Evolutionary conservation across 352 stramenopile species (phyloP), one percentile per base, ranked within the genome.

Genomic region (Globisporangium alternatum): DNA sequence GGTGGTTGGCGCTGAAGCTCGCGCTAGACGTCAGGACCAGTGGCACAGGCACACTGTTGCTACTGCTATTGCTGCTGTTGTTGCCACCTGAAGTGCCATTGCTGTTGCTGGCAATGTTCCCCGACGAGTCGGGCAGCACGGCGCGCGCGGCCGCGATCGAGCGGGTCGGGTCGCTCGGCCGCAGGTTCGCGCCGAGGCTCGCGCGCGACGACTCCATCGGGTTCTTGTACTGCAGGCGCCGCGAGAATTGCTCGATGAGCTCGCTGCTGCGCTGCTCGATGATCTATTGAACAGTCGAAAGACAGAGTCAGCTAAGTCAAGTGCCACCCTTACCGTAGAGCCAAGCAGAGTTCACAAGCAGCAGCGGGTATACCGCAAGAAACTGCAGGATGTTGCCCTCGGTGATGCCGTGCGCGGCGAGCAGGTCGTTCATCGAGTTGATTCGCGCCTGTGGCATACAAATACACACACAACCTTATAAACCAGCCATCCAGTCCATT

Each of bases 341-440:
- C 21, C 25, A 28, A 28, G 25, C 25, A 28, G 25, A 28, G 25
- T 28, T 28, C 25, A 28, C 25, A 28, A 28, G 25, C 25, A 28
- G 25, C 25, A 28, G 25, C 25, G 25, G 25, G 25, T 28, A 28
- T 30, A 93, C 81, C 56, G 80, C 80, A 9, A 93, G 68, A 61
- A 93, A 90, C 63, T 93, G 81, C n/a, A 93, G 69, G 55, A 93
- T 88, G 58, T 89, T 93, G 67, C 82, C 80, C 61, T 93, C 84
- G 0, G 84, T 93, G 67, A 93, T 86, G 1, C 82, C 84, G 51
- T 93, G 82, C 0, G 83, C 83, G 10, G 83, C 82, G 22, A 93
- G 66, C 5, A 93, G 69, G 64, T 93, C 82, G 71, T 91, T 93
- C 80, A 93, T 90, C 9, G 84, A 93, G 62, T 91, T 93, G 68